Base-by-base conservation (phyloP, 257 asterid genomes). In the Echites panduratus region DNA sequence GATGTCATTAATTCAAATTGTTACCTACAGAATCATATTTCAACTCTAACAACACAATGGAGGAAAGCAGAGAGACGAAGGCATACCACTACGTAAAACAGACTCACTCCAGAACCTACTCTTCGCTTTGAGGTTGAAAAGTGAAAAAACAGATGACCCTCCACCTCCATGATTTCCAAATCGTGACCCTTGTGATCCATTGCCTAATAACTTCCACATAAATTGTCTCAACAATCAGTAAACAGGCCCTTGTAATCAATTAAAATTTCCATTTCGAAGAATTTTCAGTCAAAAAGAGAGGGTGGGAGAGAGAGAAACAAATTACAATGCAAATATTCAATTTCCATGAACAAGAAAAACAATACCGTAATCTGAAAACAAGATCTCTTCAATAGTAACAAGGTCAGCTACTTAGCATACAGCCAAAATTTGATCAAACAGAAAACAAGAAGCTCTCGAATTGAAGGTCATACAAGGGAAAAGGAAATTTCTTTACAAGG, bases 31-130 rank as follows among this genome's bases (percentile, higher is more conserved):
- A 27, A 40, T 41, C 20, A 50, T 62, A 38, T 5, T 50, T 10
- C 53, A 44, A 14, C 47, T 56, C 52, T 70, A 74, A 72, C 16
- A 40, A 5, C 45, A 22, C 52, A 22, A 50, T 16, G 49, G 7
- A 77, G 54, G 75, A 73, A 71, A 53, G 61, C 47, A 56, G n/a
- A 59, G 26, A 27, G 11, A 72, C 38, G 52, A 16, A 71, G 7
- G 74, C 84, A 66, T 83, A 94, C 99, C 99, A 56, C 81, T 83
- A 41, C 85, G 98, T 58, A 94, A 81, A 74, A 94, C 99, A 32
- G 98, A 87, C 82, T 94, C 99, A 48, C 88, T 91, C 99, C 99
- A 94, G 84, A 91, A 91, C 52, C 85, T 87, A 81, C 99, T 94
- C 90, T 87, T 94, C 84, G 86, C 92, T 88, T 80, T 89, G 78